Evolutionary conservation across 331 rosid species (phyloP).

Genomic region (Cydonia oblonga): DNA sequence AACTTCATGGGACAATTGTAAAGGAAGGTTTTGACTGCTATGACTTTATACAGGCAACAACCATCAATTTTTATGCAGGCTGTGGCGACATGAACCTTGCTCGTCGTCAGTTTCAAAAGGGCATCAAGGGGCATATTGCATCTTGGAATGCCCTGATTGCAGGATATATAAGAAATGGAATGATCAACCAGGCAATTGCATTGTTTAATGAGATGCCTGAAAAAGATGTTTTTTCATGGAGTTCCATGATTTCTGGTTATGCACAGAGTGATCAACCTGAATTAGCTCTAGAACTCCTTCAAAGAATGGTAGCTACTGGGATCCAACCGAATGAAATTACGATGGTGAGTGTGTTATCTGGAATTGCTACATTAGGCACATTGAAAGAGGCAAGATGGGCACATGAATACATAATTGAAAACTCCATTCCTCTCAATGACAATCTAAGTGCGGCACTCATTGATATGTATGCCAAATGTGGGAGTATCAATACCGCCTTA

Average conservation of each 20-base stretch:
- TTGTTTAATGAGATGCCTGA: conserved; percentile 57
- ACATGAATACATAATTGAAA: conserved; percentile 40
- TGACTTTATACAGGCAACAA: conserved; percentile 61
- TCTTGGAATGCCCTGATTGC: conserved; percentile 70
- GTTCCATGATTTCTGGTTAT: conserved; percentile 74
- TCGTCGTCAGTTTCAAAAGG: conserved; percentile 43
- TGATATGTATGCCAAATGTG: conserved; percentile 92
- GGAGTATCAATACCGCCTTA: conserved; percentile 59
- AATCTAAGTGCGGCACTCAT: conserved; percentile 67
- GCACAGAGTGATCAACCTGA: conserved; percentile 60
- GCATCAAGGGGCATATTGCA: conserved; percentile 55
- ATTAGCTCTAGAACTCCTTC: conserved; percentile 69
- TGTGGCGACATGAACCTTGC: conserved; percentile 59
- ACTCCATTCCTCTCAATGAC: conserved; percentile 60
- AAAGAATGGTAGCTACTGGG: conserved; percentile 46
- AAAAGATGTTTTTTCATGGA: conserved; percentile 84
- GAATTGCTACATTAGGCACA: conserved; percentile 65
- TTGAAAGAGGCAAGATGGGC: conserved; percentile 65
- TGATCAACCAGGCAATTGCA: conserved; percentile 48
- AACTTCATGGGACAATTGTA: conserved; percentile 52
- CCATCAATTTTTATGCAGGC: conserved; percentile 65
- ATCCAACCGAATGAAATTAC: conserved; percentile 75
- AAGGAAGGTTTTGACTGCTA: conserved; percentile 66
- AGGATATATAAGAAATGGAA: conserved; percentile 55
- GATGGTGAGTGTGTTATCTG: conserved; percentile 79